Conservation (phyloP, 1,284 basidiomycete genomes). For the Sporisorium scitamineum region DNA sequence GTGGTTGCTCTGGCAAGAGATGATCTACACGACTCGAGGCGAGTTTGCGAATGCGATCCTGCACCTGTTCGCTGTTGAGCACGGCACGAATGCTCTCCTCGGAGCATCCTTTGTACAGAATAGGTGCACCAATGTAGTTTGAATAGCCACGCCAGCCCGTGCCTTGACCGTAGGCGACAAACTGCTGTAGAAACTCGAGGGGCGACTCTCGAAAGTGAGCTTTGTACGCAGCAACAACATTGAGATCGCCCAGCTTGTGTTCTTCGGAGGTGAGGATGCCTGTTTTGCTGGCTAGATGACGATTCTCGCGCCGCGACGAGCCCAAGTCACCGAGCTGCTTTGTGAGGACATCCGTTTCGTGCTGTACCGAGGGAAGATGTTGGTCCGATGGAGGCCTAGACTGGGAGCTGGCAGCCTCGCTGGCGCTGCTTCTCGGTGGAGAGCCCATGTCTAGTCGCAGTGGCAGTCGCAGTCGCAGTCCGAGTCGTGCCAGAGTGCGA, state of each 20-base stretch:
- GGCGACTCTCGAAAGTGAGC: conserved; percentile 64
- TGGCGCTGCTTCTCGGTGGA: conserved; percentile 2
- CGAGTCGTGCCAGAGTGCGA: no score
- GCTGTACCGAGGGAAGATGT: conserved; percentile 11
- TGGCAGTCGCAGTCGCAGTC: no score
- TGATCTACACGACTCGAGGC: conserved; percentile 50
- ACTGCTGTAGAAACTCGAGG: conserved; percentile 58
- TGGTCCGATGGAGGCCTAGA: conserved; percentile 32
- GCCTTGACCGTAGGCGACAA: conserved; percentile 62
- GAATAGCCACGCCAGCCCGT: conserved; percentile 63
- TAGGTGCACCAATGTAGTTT: conserved; percentile 63
- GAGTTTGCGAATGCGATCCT: conserved; percentile 54
- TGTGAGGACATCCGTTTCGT: conserved; percentile 17
- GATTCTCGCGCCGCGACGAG: conserved; percentile 30
- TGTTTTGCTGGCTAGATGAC: conserved; percentile 22
- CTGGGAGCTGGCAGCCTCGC: not conserved
- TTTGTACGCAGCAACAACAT: conserved; percentile 63
- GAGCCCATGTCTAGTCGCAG: conserved; percentile 8
- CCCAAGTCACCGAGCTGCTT: conserved; percentile 42
- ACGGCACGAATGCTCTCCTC: conserved; percentile 56
- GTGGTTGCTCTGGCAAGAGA: conserved; percentile 41
- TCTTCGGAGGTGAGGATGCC: conserved; percentile 45
- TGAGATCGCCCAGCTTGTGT: conserved; percentile 56
- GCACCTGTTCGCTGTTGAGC: conserved; percentile 58
- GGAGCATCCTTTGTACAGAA: conserved; percentile 58